phyloP scores from a whole-genome alignment of 345 rosid species.

The Abelmoschus esculentus region DNA sequence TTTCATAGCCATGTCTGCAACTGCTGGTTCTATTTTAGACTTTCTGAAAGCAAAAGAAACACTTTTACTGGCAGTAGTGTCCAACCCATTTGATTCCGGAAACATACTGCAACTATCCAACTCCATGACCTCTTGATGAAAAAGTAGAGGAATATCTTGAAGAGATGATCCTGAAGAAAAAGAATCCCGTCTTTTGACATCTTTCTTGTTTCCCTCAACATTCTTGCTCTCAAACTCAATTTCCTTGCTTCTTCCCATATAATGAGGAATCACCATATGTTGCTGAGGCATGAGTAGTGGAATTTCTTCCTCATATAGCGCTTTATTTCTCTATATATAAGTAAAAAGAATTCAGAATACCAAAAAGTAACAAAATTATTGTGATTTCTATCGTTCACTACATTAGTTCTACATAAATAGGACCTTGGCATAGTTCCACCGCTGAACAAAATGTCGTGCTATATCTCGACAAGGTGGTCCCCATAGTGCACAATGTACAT shows the following conservation, averaged over 20 bases:
- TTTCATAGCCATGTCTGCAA: slow-evolving; percentile 68
- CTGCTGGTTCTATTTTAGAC: slow-evolving; percentile 43
- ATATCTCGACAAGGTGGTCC: slow-evolving; percentile 97
- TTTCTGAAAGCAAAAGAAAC: slow-evolving; percentile 51
- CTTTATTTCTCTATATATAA: slow-evolving; percentile 70
- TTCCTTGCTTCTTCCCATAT: slow-evolving; percentile 60
- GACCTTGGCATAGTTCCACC: slow-evolving; percentile 99
- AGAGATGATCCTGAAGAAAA: slow-evolving; percentile 67
- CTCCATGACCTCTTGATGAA: slow-evolving; percentile 75
- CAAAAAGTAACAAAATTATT: slow-evolving; percentile 5
- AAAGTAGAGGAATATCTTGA: slow-evolving; percentile 89
- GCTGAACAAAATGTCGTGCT: slow-evolving; percentile 97
- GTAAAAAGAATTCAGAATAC: slow-evolving; percentile 9
- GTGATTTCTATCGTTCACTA: not conserved
- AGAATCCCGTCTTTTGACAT: slow-evolving; percentile 58
- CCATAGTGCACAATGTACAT: slow-evolving; percentile 98
- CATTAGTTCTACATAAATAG: slow-evolving; percentile 4
- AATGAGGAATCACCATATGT: slow-evolving; percentile 98
- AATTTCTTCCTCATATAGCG: slow-evolving; percentile 87
- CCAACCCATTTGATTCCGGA: slow-evolving; percentile 35
- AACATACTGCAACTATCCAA: slow-evolving; percentile 36
- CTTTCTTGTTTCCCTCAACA: slow-evolving; percentile 32
- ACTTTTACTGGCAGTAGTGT: slow-evolving; percentile 32
- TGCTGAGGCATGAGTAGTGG: slow-evolving; percentile 98
- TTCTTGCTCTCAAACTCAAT: slow-evolving; percentile 39